Percentiles rank a stretch among this genome's conserved stretches.
Conservation (phyloP, 2,329 filamentous ascomycete species). For the Zymoseptoria passerinii region DNA sequence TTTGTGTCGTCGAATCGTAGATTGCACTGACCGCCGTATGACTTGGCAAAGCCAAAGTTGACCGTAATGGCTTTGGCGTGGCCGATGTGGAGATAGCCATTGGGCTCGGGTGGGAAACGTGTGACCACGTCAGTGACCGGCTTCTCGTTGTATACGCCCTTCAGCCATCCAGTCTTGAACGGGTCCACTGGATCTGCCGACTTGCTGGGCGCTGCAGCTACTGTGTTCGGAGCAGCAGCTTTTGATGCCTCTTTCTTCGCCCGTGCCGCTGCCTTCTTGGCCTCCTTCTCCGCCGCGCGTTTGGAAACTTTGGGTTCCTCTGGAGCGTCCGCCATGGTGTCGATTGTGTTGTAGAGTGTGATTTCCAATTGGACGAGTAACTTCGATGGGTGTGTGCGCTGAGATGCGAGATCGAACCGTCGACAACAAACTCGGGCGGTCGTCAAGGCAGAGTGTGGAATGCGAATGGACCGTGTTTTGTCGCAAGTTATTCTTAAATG, state of each 20-base stretch:
- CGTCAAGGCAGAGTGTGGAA: not conserved
- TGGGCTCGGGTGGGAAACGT: slow-evolving; percentile 56
- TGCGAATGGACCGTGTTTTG: not conserved
- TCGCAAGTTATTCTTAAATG: not conserved
- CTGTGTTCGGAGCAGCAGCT: slow-evolving; percentile 19
- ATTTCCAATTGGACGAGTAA: not conserved
- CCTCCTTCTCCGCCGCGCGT: slow-evolving; percentile 42
- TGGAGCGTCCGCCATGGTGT: slow-evolving; percentile 25
- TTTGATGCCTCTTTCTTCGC: slow-evolving; percentile 35
- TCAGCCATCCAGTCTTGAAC: slow-evolving; percentile 44
- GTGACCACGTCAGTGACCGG: slow-evolving; percentile 39
- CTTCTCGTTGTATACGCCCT: slow-evolving; percentile 44
- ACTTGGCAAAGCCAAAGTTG: slow-evolving; percentile 89
- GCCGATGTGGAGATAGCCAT: slow-evolving; percentile 87
- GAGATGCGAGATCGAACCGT: not conserved
- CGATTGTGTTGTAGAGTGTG: not conserved
- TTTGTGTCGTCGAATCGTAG: slow-evolving; percentile 91
- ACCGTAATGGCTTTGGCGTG: slow-evolving; percentile 93
- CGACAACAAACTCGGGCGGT: not conserved
- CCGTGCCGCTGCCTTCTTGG: slow-evolving; percentile 43
- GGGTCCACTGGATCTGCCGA: slow-evolving; percentile 39
- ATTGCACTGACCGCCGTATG: slow-evolving; percentile 69
- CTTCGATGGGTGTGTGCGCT: not conserved
- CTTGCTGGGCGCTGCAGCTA: slow-evolving; percentile 3
- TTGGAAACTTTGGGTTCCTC: slow-evolving; percentile 36